These are phyloP conservation scores for Prasinococcaceae sp. DNA, from an alignment of 139 green algal genomes.

Conservation along the genomic window DNA sequence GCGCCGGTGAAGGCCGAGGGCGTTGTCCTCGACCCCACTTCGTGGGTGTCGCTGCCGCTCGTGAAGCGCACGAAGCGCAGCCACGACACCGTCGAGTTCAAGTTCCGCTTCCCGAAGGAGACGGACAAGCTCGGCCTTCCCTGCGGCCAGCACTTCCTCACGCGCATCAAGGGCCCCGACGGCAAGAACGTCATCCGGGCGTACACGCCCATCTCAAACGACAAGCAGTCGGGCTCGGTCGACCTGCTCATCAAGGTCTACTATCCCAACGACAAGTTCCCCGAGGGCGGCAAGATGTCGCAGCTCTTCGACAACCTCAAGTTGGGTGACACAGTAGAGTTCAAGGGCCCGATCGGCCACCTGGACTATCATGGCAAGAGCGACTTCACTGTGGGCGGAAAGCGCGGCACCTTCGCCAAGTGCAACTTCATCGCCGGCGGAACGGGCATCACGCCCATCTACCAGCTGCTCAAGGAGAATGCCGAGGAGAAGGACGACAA, in stretches of 20 bases:
- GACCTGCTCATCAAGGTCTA: slow-evolving; percentile 94
- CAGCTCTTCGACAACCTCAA: slow-evolving; percentile 55
- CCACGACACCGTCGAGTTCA: slow-evolving; percentile 72
- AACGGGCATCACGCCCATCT: slow-evolving; percentile 64
- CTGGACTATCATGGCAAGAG: slow-evolving; percentile 61
- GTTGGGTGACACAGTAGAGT: slow-evolving; percentile 77
- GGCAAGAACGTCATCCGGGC: slow-evolving; percentile 83
- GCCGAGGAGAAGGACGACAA: slow-evolving; percentile 59
- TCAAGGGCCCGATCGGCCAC: slow-evolving; percentile 86
- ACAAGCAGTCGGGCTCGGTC: slow-evolving; percentile 72
- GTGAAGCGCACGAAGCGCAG: slow-evolving; percentile 57
- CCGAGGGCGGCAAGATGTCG: slow-evolving; percentile 65
- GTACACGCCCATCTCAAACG: slow-evolving; percentile 75
- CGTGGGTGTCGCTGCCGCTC: slow-evolving; percentile 62
- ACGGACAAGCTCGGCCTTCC: slow-evolving; percentile 82
- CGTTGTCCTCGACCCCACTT: slow-evolving; percentile 60
- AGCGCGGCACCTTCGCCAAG: slow-evolving; percentile 20
- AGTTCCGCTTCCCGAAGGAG: slow-evolving; percentile 72
- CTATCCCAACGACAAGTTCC: slow-evolving; percentile 72
- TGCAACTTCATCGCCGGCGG: slow-evolving; percentile 85
- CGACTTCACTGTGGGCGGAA: slow-evolving; percentile 22
- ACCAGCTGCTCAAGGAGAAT: slow-evolving; percentile 48
- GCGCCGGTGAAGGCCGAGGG: too few relatives aligned
- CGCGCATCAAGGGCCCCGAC: slow-evolving; percentile 38
- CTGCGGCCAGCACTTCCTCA: slow-evolving; percentile 81